Conservation (phyloP, 345 rosid genomes). For the Pistacia integerrima region DNA sequence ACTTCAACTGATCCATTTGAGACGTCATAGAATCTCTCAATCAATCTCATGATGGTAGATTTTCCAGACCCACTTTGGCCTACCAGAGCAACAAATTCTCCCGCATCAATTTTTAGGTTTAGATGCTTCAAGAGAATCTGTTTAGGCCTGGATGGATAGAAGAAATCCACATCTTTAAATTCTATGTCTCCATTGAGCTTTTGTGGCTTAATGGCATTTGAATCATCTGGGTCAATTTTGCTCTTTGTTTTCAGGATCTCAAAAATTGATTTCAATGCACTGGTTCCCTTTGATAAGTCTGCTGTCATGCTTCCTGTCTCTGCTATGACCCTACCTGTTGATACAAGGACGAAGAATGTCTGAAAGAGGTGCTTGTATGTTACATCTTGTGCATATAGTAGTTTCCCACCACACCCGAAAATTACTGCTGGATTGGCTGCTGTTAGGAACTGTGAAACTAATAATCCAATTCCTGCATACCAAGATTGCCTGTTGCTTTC, state of each 20-base stretch:
- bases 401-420: slow-evolving; percentile 42
- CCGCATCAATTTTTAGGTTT: slow-evolving; percentile 34
- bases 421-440: slow-evolving; percentile 22
- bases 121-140: slow-evolving; percentile 31
- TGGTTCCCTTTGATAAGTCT: slow-evolving; percentile 33
- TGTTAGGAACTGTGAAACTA: slow-evolving; percentile 26
- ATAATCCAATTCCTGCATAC: slow-evolving; percentile 33
- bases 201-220: slow-evolving; percentile 17
- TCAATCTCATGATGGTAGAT: slow-evolving; percentile 31
- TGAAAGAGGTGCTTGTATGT: slow-evolving; percentile 30
- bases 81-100: slow-evolving; percentile 26
- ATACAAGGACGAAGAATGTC: slow-evolving; percentile 32
- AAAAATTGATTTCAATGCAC: slow-evolving; percentile 28
- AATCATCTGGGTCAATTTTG: slow-evolving; percentile 33
- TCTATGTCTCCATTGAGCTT: slow-evolving; percentile 31
- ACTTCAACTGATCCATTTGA: slow-evolving; percentile 22
- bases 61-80: slow-evolving; percentile 36
- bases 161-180: slow-evolving; percentile 34
- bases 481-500: slow-evolving; percentile 37
- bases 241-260: slow-evolving; percentile 28
- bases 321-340: slow-evolving; percentile 34
- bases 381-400: slow-evolving; percentile 17
- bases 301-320: slow-evolving; percentile 44
- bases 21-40: slow-evolving; percentile 38
- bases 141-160: slow-evolving; percentile 36